Conservation (phyloP, 805 yeast genomes). For the Dipodascus albidus region DNA sequence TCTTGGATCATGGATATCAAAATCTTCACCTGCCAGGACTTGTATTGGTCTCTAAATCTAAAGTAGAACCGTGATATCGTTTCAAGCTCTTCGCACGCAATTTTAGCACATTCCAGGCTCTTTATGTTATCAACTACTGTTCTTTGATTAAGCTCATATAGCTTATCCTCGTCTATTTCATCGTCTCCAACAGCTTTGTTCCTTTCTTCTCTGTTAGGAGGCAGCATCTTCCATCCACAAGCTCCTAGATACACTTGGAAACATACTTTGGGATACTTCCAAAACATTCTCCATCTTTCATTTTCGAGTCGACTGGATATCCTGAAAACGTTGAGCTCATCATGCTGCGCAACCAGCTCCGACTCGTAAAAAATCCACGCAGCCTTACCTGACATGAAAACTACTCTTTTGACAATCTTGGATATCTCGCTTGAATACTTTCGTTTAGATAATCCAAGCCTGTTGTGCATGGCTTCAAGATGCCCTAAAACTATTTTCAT, state of each 20-base stretch:
- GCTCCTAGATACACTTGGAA: neutral
- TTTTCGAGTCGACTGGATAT: neutral
- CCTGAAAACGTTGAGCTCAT: neutral
- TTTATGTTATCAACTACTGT: neutral
- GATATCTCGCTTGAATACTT: neutral
- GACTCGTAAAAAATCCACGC: neutral
- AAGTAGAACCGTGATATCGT: neutral
- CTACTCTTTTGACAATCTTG: neutral
- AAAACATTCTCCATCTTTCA: neutral
- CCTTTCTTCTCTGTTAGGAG: neutral
- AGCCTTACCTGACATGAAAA: neutral
- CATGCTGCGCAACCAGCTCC: neutral
- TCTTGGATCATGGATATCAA: neutral
- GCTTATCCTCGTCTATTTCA: neutral
- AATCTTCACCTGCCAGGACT: neutral
- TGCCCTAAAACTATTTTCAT: neutral
- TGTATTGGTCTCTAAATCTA: neutral
- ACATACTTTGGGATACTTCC: neutral
- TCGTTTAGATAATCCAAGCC: neutral
- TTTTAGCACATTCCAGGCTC: no score
- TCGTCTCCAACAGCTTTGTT: neutral
- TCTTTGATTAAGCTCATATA: neutral
- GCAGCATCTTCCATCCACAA: neutral
- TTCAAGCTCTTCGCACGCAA: neutral
- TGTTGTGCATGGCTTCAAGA: neutral